phyloP scores from a whole-genome alignment of 192 early-diverging fungal species.

The Lobosporangium transversale region DNA sequence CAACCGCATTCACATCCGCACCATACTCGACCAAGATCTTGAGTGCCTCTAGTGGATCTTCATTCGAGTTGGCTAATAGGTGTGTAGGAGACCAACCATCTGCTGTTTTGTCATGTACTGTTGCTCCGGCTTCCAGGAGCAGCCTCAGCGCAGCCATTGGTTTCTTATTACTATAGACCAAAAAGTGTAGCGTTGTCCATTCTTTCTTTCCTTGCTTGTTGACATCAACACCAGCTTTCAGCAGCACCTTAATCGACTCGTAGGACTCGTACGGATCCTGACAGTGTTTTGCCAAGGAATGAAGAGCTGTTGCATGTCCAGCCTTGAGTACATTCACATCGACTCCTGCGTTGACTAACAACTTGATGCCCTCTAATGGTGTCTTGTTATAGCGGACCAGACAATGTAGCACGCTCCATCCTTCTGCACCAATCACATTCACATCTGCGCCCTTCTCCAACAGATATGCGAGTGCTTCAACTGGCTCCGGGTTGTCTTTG shows the following conservation, averaged over 20 bases:
- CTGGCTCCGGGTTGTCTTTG: slow-evolving; percentile 62
- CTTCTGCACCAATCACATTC: slow-evolving; percentile 68
- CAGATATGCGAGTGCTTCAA: slow-evolving; percentile 53
- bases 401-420: slow-evolving; percentile 68
- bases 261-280: slow-evolving; percentile 45
- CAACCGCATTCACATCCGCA: slow-evolving; percentile 50
- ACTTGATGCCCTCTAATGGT: slow-evolving; percentile 59
- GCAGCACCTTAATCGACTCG: slow-evolving; percentile 47
- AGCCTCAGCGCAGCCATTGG: slow-evolving; percentile 43
- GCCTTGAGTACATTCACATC: slow-evolving; percentile 53
- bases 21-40: slow-evolving; percentile 49
- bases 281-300: slow-evolving; percentile 48
- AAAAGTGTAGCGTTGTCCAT: slow-evolving; percentile 67
- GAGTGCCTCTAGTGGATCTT: slow-evolving; percentile 49
- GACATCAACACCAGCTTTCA: slow-evolving; percentile 67
- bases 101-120: slow-evolving; percentile 56
- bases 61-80: slow-evolving; percentile 48
- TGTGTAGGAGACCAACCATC: slow-evolving; percentile 52
- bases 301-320: slow-evolving; percentile 42
- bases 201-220: slow-evolving; percentile 67
- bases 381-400: slow-evolving; percentile 60
- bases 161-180: slow-evolving; percentile 50
- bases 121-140: slow-evolving; percentile 64
- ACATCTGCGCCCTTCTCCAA: slow-evolving; percentile 71
- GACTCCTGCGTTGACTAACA: slow-evolving; percentile 46